These are phyloP conservation scores for Dendrobium nobile DNA, from an alignment of 106 monocot genomes.

Conservation along the genomic window DNA sequence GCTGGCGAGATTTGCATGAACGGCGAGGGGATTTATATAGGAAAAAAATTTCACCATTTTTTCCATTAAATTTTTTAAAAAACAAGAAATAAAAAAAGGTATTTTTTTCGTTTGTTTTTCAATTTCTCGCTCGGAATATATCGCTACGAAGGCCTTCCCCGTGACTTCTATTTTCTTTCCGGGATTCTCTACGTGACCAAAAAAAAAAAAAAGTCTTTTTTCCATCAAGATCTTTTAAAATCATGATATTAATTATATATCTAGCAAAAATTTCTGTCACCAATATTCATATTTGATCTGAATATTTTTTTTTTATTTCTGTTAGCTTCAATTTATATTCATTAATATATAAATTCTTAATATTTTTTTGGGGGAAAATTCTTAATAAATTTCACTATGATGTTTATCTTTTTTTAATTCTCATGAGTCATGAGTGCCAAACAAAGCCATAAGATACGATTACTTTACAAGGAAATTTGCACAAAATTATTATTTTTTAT, in stretches of 20 bases:
- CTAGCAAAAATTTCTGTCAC: not conserved
- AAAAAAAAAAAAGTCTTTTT: not conserved
- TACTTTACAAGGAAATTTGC: no score
- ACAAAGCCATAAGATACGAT: no score
- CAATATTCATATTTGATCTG: not conserved
- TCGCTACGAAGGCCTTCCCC: not conserved
- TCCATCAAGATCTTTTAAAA: not conserved
- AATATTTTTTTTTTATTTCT: no score
- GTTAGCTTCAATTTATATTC: no score
- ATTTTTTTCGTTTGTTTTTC: no score
- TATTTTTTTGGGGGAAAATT: no score
- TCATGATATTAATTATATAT: not conserved
- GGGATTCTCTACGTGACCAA: no score
- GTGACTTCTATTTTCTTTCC: not conserved
- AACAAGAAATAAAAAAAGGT: not conserved
- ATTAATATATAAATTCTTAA: no score
- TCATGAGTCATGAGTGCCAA: no score
- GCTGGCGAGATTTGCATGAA: conserved; percentile 15
- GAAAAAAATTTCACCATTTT: not conserved
- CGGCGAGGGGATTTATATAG: conserved; percentile 11
- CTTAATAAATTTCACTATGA: no score
- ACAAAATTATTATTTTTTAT: no score
- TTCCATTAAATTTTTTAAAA: not conserved
- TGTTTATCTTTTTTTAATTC: no score
- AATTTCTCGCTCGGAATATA: not conserved